Evolutionary conservation across 140 eudicot species (phyloP), one percentile per base, ranked within the genome.

Genomic region (Erigeron philadelphicus): DNA sequence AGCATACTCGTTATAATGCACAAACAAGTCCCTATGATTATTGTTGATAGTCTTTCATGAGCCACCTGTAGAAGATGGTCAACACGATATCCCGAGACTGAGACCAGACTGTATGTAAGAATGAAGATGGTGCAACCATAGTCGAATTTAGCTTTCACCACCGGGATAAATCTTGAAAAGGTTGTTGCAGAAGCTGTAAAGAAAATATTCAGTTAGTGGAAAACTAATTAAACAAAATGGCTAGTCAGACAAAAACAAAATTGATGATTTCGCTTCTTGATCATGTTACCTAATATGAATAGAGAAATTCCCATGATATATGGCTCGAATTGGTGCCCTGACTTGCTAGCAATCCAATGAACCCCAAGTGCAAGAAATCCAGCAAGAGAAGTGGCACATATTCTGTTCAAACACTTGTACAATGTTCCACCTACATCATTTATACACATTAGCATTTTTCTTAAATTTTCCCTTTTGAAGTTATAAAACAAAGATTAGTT

Each of bases 71-170:
- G n/a, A 48, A 93, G 72, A 71, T 93, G 72, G 52, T 87, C 97
- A 16, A 93, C 85, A 0, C 99, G 94, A 64, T 86, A 93, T 58
- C 99, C 97, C 6, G 99, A 93, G 9, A 93, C 81, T 11, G 97
- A 85, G 6, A 93, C 90, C 31, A 93, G 76, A 70, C 95, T 87
- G 82, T 89, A 93, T 12, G 99, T 93, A 61, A 93, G 95, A 84
- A 93, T 89, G 82, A 93, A 93, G 56, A 93, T 85, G 78, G 81
- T 68, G 59, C 88, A 87, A 17, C 97, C 99, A 63, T 93, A 93
- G 55, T 93, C 99, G 61, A 74, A 93, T 63, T 90, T 79, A 1
- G 94, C 94, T 77, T 87, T 93, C 73, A 93, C 85, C 46, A 71
- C 61, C 9, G 99, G 97, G 65, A 93, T 87, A 72, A 93, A 93